Percentiles rank a stretch among this genome's conserved stretches.
Conservation (phyloP, 2,329 filamentous ascomycete species). For the Hymenoscyphus repandus region DNA sequence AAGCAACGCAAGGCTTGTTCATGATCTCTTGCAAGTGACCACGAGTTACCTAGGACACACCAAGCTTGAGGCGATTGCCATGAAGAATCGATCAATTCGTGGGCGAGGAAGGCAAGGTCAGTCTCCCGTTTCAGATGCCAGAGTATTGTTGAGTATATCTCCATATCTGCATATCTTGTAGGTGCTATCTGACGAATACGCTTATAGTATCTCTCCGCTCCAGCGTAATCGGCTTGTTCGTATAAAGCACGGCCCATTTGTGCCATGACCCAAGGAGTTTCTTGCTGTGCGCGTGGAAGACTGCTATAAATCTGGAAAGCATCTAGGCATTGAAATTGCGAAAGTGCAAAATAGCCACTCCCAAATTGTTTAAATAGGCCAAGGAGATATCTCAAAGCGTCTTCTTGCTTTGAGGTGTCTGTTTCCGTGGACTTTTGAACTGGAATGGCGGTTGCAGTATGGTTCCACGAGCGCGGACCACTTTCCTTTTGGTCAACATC, state of each 20-base stretch:
- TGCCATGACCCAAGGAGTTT: conserved; percentile 89
- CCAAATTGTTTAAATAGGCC: conserved; percentile 80
- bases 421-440: conserved; percentile 28
- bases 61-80: conserved; percentile 91
- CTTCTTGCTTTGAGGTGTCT: conserved; percentile 63
- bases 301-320: conserved; percentile 69
- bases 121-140: conserved; percentile 95
- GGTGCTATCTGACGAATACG: conserved; percentile 75
- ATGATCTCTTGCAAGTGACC: conserved; percentile 86
- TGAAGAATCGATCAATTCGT: conserved; percentile 80
- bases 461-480: conserved; percentile 23
- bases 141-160: conserved; percentile 97
- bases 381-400: conserved; percentile 70
- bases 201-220: conserved; percentile 82
- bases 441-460: conserved; percentile 26
- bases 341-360: conserved; percentile 70
- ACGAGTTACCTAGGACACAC: conserved; percentile 93
- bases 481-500: conserved; percentile 65
- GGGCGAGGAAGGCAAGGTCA: conserved; percentile 84
- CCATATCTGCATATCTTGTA: conserved; percentile 87
- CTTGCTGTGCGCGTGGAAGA: conserved; percentile 69
- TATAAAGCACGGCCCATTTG: conserved; percentile 89
- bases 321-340: conserved; percentile 72
- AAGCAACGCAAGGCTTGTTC: conserved; percentile 94
- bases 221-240: conserved; percentile 79